Conservation (phyloP, 2,329 filamentous ascomycete genomes). For the Aureobasidium vineae region DNA sequence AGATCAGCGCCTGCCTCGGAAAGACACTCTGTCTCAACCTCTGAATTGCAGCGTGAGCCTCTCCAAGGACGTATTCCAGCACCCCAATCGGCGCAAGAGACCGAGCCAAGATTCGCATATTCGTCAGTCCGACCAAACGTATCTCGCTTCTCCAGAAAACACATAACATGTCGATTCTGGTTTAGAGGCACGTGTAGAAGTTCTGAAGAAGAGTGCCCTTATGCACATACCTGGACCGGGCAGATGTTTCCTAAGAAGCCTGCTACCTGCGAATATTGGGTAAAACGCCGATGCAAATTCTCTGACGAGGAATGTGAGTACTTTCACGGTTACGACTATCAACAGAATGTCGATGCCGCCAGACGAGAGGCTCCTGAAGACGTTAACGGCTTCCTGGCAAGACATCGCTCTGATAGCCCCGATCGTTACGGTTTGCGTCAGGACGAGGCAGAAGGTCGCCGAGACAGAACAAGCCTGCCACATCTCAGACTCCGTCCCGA, state of each 20-base stretch:
- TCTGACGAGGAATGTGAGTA: slow-evolving; percentile 25
- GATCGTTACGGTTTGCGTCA: slow-evolving; percentile 10
- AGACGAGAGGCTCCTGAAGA: neutral
- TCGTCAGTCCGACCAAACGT: neutral
- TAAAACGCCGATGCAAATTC: slow-evolving; percentile 8
- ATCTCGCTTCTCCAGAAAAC: neutral
- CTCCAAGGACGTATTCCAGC: neutral
- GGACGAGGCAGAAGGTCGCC: slow-evolving; percentile 1
- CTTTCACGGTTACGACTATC: neutral
- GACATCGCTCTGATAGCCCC: slow-evolving; percentile 2
- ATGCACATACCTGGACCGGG: slow-evolving; percentile 27
- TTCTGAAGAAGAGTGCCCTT: slow-evolving; percentile 27
- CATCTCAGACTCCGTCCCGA: neutral
- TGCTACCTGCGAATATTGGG: slow-evolving; percentile 18
- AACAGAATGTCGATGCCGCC: neutral
- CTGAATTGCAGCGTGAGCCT: neutral
- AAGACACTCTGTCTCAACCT: neutral
- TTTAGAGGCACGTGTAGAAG: slow-evolving; percentile 26
- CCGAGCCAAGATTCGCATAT: slow-evolving; percentile 5
- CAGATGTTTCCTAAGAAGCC: neutral
- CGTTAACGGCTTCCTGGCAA: neutral
- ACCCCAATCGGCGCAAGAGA: neutral
- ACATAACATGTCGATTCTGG: slow-evolving; percentile 33
- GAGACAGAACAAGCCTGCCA: neutral
- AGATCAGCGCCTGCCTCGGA: slow-evolving; percentile 3